Conservation (phyloP, 2,329 filamentous ascomycete genomes). For the Chaetoscypha palmicola region DNA sequence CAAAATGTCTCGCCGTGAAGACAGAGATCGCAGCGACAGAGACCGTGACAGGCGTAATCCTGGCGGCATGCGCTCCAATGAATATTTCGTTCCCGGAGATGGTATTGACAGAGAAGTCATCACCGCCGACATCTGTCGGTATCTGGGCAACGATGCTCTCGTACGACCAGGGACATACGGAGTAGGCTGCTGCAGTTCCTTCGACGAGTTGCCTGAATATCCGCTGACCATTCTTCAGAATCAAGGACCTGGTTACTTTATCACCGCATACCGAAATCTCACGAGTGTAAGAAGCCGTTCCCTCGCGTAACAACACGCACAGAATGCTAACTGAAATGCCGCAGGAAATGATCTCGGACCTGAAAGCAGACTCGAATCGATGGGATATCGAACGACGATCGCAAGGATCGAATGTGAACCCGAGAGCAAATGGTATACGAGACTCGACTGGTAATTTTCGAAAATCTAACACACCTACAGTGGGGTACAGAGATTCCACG, state of each 20-base stretch:
- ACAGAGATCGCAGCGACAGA: constrained; percentile 21
- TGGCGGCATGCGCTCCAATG: constrained; percentile 53
- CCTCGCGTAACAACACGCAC: constrained; percentile 4
- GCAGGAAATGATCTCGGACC: constrained; percentile 48
- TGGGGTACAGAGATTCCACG: constrained; percentile 30
- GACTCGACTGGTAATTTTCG: constrained; percentile 29
- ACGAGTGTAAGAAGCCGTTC: constrained; percentile 55
- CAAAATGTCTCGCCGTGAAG: constrained; percentile 22
- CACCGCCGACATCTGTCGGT: constrained; percentile 77
- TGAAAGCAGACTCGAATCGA: constrained; percentile 45
- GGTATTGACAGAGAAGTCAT: constrained; percentile 80
- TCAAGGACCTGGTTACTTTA: constrained; percentile 63
- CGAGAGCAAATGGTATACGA: constrained; percentile 31
- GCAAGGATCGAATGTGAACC: constrained; percentile 26
- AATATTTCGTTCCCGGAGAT: constrained; percentile 74
- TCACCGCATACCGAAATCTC: constrained; percentile 71
- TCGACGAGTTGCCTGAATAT: too few relatives aligned
- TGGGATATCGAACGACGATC: constrained; percentile 36
- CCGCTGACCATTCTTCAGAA: too few relatives aligned
- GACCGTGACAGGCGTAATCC: constrained; percentile 27
- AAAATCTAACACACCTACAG: constrained; percentile 32
- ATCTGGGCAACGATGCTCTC: constrained; percentile 74
- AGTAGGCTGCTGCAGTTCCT: constrained; percentile 52
- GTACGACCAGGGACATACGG: constrained; percentile 69
- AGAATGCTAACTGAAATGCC: constrained; percentile 16